Evolutionary conservation across 345 rosid genomes (phyloP), one percentile per base, ranked within the genome.

Genomic region (Brassica incana): DNA sequence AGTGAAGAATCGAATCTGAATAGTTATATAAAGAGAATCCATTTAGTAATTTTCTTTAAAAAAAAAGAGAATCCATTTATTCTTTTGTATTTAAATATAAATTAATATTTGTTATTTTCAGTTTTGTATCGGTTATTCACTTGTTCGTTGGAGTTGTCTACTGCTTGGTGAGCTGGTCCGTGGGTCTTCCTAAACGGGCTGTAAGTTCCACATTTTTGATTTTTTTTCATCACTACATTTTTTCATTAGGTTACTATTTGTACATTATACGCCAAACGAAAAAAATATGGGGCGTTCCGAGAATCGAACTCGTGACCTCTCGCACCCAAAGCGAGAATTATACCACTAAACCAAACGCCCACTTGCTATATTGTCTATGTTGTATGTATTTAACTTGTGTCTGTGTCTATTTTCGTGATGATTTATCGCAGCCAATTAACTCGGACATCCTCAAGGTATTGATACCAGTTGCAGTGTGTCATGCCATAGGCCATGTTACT

Each of bases 131-230:
- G 67, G 97, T 90, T 5, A 86, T 95, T 78, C 99, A 95, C 87
- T 81, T 95, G 86, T 79, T 89, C 15, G 99, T 95, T 14, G 99
- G 99, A 61, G 96, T 89, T 78, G 91, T 91, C 32, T 95, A 95
- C 87, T 95, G 99, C 77, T 80, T 91, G 87, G 38, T 77, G 5
- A 90, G 99, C 84, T 92, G 99, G 98, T 78, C 89, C 12, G 95
- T 95, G 71, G 98, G 97, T 63, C 96, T 95, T 65, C 99, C 98
- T 11, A 92, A 93, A 87, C 92, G 98, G 8, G 99, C 99, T 32
- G 99, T 95, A 84, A 89, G 96, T 87, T 12, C 30, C 0, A 27
- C 30, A 27, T 27, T 27, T 27, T 27, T 27, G 3, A 27, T 64
- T 20, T 40, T 58, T 73, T 58, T 76, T 69, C 4, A 29, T 33